Evolutionary conservation across 768 basidiomycete genomes (phyloP).

Genomic region (Paxillus rubicundulus): DNA sequence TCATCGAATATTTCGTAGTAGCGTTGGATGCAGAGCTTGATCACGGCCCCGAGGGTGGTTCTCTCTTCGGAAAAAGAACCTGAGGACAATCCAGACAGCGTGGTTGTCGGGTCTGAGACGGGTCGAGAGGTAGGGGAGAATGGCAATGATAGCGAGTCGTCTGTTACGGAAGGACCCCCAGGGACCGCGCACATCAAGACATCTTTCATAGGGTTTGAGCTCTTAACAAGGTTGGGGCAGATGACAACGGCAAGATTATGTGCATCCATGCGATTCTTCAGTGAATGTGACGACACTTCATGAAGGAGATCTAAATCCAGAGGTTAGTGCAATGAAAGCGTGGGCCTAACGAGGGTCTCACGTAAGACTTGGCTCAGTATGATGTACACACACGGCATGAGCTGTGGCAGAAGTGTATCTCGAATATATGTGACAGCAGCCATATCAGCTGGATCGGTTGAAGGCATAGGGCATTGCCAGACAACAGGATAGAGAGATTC

Average conservation of each 20-base stretch:
- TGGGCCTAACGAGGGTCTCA: conserved; percentile 32
- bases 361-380: conserved; percentile 68
- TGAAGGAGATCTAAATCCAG: conserved; percentile 64
- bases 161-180: conserved; percentile 41
- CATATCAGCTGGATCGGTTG: conserved; percentile 53
- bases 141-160: conserved; percentile 23
- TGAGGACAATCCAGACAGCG: conserved; percentile 20
- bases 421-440: conserved; percentile 63
- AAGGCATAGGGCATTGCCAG: conserved; percentile 61
- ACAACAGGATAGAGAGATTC: conserved; percentile 65
- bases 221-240: conserved; percentile 74
- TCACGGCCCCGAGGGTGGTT: conserved; percentile 66
- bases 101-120: conserved; percentile 7
- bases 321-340: conserved; percentile 4
- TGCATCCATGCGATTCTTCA: conserved; percentile 76
- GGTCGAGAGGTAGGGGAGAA: conserved; percentile 9
- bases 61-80: conserved; percentile 40
- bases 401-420: conserved; percentile 60
- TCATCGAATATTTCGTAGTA: conserved; percentile 90
- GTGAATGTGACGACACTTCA: conserved; percentile 68
- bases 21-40: conserved; percentile 75
- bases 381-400: conserved; percentile 72
- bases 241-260: conserved; percentile 80
- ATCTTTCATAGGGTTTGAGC: conserved; percentile 65
- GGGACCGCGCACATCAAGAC: conserved; percentile 71